Evolutionary conservation across 106 monocot species (phyloP), one percentile per base, ranked within the genome.

Genomic region (Platanthera guangdongensis): DNA sequence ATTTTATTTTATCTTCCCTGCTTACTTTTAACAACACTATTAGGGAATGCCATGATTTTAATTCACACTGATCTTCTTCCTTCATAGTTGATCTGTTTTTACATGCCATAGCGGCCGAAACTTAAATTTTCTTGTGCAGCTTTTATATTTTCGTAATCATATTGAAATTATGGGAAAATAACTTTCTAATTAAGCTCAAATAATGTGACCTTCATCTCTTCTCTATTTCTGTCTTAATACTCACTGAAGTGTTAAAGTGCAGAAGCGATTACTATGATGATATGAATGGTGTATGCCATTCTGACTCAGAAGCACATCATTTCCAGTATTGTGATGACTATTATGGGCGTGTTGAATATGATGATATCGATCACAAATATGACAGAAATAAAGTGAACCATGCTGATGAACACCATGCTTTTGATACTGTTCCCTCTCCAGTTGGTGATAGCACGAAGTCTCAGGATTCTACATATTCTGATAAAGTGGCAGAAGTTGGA

Each of bases 291-390:
- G 32, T 7, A 14, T 86, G 62, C 22, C 77, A 30, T 54, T 85
- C 80, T 87, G 83, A 87, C 77, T 85, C 80, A 52, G 85, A 84
- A 53, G 50, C 47, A 52, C 85, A 71, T 47, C 70, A 72, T 52
- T 83, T 78, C 62, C 84, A 74, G 69, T 72, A 83, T 62, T 78
- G 74, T 73, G 81, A 73, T 78, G 77, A 81, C n/a, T 88, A 84
- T 55, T 88, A 87, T 86, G 81, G 78, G 19, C 77, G 73, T 30
- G 77, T 51, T 76, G 89, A 84, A 22, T 89, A 71, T 83, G 74
- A 86, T 72, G 84, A 87, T 59, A 64, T 68, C 67, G 86, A 81
- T 19, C 68, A 80, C 46, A 72, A 49, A 39, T 79, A 74, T 65
- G 21, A 71, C 49, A 57, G 69, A 60, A 65, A 79, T 51, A 75